Evolutionary conservation across 2,329 filamentous ascomycete species (phyloP).

Genomic region (Nothomitra cinnamomea): DNA sequence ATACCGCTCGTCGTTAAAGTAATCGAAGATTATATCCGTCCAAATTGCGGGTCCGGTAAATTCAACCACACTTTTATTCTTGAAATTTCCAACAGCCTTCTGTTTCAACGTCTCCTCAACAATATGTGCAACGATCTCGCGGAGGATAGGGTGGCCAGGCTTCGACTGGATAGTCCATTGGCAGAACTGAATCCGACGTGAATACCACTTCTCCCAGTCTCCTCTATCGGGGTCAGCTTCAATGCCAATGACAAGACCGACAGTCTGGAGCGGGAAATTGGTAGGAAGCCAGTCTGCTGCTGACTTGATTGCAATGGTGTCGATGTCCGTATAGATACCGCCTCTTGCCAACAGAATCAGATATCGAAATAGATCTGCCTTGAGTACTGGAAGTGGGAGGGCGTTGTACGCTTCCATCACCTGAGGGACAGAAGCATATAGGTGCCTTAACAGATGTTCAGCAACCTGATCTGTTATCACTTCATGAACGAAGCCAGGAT

Average conservation of each 20-base stretch:
- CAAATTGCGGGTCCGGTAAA: constrained; percentile 88
- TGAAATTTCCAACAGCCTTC: constrained; percentile 47
- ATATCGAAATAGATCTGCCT: constrained; percentile 51
- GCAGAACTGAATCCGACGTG: constrained; percentile 89
- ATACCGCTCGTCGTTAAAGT: constrained; percentile 80
- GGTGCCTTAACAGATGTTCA: constrained; percentile 60
- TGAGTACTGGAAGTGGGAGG: constrained; percentile 48
- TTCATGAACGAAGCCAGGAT: constrained; percentile 89
- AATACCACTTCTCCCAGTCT: constrained; percentile 95
- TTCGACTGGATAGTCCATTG: constrained; percentile 98
- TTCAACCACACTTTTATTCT: constrained; percentile 68
- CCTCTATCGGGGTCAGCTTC: constrained; percentile 87
- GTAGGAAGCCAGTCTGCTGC: constrained; percentile 77
- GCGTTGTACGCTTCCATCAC: constrained; percentile 60
- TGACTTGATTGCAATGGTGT: constrained; percentile 70
- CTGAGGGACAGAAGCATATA: constrained; percentile 71
- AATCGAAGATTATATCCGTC: constrained; percentile 84
- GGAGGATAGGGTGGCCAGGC: constrained; percentile 78
- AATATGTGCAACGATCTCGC: constrained; percentile 73
- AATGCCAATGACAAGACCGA: constrained; percentile 84
- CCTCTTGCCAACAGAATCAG: constrained; percentile 58
- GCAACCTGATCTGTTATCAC: constrained; percentile 88
- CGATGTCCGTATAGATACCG: constrained; percentile 81
- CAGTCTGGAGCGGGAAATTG: constrained; percentile 54
- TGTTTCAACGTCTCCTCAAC: constrained; percentile 63